Evolutionary conservation across 2,329 filamentous ascomycete species (phyloP), one percentile per base, ranked within the genome.

Genomic region (Apiospora phragmitis): DNA sequence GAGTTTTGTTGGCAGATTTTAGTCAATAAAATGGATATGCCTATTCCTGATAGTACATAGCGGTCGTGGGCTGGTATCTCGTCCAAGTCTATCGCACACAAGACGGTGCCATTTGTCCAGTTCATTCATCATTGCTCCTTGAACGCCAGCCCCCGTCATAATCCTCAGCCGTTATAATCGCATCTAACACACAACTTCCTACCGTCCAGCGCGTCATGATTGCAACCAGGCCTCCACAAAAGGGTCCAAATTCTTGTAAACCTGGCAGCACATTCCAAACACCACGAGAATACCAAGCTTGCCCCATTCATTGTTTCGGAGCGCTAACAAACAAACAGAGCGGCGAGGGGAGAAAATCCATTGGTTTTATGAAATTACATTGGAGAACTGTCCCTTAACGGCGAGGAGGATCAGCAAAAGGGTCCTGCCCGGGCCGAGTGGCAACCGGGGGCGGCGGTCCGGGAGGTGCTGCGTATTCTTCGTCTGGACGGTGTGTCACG

Each of bases 391-490:
- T 9, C 3, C 29, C 32, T 38, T 62, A 62, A 38, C 55, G 55
- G 11, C 55, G 55, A 45, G 65, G 51, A n/a, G 71, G 69, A 41
- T 72, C 71, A 3, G 69, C 49, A 26, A 72, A 72, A 8, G 71
- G 71, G 45, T 72, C 70, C 51, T 73, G 72, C 70, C 75, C 71
- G 59, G 76, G 74, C 72, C 73, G 71, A 21, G 76, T 75, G 8
- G 80, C 74, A 29, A 76, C 76, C 8, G 80, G 74, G 38, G 86
- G 85, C 12, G 87, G 87, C 32, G 87, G 86, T 49, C 87, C 87
- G 5, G 82, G 72, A 8, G 87, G 87, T 8, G 86, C 80, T 43
- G 82, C 81, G 74, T 82, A 85, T 16, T 80, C 79, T 26, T 81
- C 75, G 51, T 73, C 75, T 68, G 72, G 67, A 71, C 72, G 65